These are phyloP conservation scores for Metschnikowia arizonensis DNA, from an alignment of 805 yeast genomes.

Conservation along the genomic window DNA sequence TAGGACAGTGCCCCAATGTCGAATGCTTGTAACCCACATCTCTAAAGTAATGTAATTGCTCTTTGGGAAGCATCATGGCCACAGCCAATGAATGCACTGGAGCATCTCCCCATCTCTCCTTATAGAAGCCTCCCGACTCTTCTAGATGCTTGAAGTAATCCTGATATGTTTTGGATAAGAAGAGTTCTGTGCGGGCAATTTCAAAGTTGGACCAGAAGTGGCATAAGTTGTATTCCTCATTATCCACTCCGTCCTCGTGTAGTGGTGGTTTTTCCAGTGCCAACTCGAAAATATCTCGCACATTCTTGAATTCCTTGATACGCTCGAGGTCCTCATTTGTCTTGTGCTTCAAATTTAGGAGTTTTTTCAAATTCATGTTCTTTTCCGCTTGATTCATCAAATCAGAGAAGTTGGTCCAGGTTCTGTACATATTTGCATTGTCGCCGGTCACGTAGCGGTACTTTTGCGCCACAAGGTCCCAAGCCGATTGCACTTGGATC, in stretches of 20 bases:
- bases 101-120: slow-evolving; percentile 97
- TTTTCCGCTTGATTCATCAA: slow-evolving; percentile 28
- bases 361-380: slow-evolving; percentile 23
- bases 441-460: slow-evolving; percentile 23
- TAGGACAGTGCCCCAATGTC: slow-evolving; percentile 78
- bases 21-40: slow-evolving; percentile 90
- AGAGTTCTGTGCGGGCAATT: slow-evolving; percentile 78
- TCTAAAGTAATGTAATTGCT: slow-evolving; percentile 82
- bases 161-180: slow-evolving; percentile 60
- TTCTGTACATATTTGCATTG: slow-evolving; percentile 22
- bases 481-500: slow-evolving; percentile 55
- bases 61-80: slow-evolving; percentile 63
- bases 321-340: slow-evolving; percentile 20
- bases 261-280: slow-evolving; percentile 28
- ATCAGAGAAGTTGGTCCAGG: slow-evolving; percentile 17
- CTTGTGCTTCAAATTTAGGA: slow-evolving; percentile 22
- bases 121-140: slow-evolving; percentile 72
- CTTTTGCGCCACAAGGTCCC: slow-evolving; percentile 58
- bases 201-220: slow-evolving; percentile 95
- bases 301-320: slow-evolving; percentile 18
- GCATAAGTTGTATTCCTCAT: slow-evolving; percentile 69
- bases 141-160: slow-evolving; percentile 69
- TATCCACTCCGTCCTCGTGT: slow-evolving; percentile 55
- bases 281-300: slow-evolving; percentile 37
- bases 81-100: slow-evolving; percentile 88